phyloP scores from a whole-genome alignment of 306 rosid species.

The Pterocarpus santalinus region DNA sequence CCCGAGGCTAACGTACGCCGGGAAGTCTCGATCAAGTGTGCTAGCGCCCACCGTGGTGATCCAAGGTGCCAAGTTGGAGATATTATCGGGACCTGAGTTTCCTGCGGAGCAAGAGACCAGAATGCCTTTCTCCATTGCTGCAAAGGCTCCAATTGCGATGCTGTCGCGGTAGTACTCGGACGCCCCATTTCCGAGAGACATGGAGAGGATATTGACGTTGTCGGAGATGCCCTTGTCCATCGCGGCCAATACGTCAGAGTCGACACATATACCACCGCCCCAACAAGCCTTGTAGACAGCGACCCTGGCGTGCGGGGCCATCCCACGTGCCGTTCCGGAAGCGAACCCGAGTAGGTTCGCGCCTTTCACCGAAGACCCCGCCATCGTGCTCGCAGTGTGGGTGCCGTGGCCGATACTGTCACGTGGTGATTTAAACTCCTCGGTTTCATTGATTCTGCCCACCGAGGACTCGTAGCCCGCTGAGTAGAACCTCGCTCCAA shows the following conservation, averaged over 20 bases:
- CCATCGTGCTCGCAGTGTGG: slow-evolving; percentile 81
- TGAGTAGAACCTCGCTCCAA: slow-evolving; percentile 75
- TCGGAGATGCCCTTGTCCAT: slow-evolving; percentile 80
- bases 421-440: slow-evolving; percentile 66
- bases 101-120: slow-evolving; percentile 78
- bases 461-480: slow-evolving; percentile 55
- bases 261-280: slow-evolving; percentile 55
- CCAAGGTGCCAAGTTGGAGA: slow-evolving; percentile 89
- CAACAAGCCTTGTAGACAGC: slow-evolving; percentile 86
- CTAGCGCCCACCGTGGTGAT: slow-evolving; percentile 91
- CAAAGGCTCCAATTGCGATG: slow-evolving; percentile 75
- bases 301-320: slow-evolving; percentile 74
- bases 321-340: slow-evolving; percentile 80
- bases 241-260: slow-evolving; percentile 72
- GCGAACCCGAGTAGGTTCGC: slow-evolving; percentile 74
- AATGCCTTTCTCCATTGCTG: slow-evolving; percentile 87
- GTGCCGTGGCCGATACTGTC: slow-evolving; percentile 88
- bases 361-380: slow-evolving; percentile 64
- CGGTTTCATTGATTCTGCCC: slow-evolving; percentile 58
- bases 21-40: slow-evolving; percentile 88
- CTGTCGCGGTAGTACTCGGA: slow-evolving; percentile 60
- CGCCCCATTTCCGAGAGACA: slow-evolving; percentile 75
- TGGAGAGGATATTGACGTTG: slow-evolving; percentile 71
- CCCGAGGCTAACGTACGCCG: slow-evolving; percentile 67
- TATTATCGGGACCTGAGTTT: slow-evolving; percentile 65